Evolutionary conservation across 2,329 filamentous ascomycete genomes (phyloP), one percentile per base, ranked within the genome.

Genomic region (Diaporthe helianthi): DNA sequence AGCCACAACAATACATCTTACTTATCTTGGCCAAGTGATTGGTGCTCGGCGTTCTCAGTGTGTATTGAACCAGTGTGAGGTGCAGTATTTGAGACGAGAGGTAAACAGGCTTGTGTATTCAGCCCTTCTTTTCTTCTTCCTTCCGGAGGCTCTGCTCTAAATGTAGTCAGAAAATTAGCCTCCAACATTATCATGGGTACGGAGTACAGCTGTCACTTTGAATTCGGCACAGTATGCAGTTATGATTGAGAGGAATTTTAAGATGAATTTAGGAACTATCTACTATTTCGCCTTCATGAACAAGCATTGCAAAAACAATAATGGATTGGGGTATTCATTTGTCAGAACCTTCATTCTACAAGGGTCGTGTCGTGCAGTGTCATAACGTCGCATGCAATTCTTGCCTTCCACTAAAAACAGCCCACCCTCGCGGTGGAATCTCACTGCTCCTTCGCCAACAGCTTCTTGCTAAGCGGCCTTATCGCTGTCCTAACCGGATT

Each of bases 301-400:
- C 29, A 49, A 33, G 49, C 22, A 46, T 26, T 67, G 52, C 53
- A 33, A 33, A 55, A 54, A 24, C 53, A 67, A 36, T 41, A 67
- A 46, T 33, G 31, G 29, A 9, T 49, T 51, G 31, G 58, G 70
- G 63, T 71, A 67, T 64, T 67, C 63, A 58, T 71, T 12, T 69
- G 60, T 61, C 61, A 58, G 61, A 46, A 31, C 53, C 53, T 65
- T 33, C 55, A 64, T 44, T 53, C 46, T 49, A 41, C 55, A 58
- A 54, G 26, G 53, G 46, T 54, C 31, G 47, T 66, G 22, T 67
- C 67, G 65, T 41, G 55, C 58, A 69, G 29, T 36, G 26, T 69
- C 70, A 65, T 67, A 60, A 71, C 41, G 60, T 67, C 61, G 46
- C 53, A 60, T 61, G 66, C 66, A 47, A 55, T 36, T 67, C 65